Conservation (phyloP, 2,329 filamentous ascomycete genomes). For the Colletotrichum lentis region DNA sequence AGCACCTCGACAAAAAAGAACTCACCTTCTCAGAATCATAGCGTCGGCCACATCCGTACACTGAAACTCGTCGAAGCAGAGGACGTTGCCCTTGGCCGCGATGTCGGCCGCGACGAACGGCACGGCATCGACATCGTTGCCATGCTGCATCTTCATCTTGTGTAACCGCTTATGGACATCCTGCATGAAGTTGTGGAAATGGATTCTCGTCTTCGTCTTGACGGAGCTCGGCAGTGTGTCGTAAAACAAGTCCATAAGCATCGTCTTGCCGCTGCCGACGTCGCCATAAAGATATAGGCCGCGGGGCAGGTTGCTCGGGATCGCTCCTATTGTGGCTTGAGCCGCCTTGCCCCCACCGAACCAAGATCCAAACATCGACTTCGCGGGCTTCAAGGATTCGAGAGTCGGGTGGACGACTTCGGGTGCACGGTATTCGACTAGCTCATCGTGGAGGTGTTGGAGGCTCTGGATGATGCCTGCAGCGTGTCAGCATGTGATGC, state of each 20-base stretch:
- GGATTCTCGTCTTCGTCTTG: slow-evolving; percentile 85
- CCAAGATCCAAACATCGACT: slow-evolving; percentile 66
- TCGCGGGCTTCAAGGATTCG: slow-evolving; percentile 68
- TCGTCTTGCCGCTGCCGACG: slow-evolving; percentile 97
- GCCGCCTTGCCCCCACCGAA: slow-evolving; percentile 61
- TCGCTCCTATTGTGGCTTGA: slow-evolving; percentile 55
- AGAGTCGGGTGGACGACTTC: slow-evolving; percentile 79
- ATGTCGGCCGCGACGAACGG: slow-evolving; percentile 96
- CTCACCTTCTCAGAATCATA: slow-evolving; percentile 87
- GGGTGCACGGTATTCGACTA: slow-evolving; percentile 76
- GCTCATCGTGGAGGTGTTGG: slow-evolving; percentile 86
- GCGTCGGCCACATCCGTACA: slow-evolving; percentile 98
- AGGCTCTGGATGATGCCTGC: slow-evolving; percentile 86
- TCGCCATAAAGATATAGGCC: slow-evolving; percentile 96
- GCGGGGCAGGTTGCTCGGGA: slow-evolving; percentile 79
- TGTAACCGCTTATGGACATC: slow-evolving; percentile 92
- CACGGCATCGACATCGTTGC: slow-evolving; percentile 87
- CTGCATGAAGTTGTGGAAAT: slow-evolving; percentile 99
- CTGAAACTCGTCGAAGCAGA: slow-evolving; percentile 99
- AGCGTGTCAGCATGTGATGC: slow-evolving; percentile 22
- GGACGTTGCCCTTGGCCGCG: slow-evolving; percentile 80
- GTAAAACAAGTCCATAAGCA: slow-evolving; percentile 99
- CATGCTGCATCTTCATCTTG: slow-evolving; percentile 86
- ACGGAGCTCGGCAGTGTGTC: slow-evolving; percentile 87
- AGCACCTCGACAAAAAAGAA: neutral